Evolutionary conservation across 2,329 filamentous ascomycete genomes (phyloP).

Genomic region (Cytospora mali): DNA sequence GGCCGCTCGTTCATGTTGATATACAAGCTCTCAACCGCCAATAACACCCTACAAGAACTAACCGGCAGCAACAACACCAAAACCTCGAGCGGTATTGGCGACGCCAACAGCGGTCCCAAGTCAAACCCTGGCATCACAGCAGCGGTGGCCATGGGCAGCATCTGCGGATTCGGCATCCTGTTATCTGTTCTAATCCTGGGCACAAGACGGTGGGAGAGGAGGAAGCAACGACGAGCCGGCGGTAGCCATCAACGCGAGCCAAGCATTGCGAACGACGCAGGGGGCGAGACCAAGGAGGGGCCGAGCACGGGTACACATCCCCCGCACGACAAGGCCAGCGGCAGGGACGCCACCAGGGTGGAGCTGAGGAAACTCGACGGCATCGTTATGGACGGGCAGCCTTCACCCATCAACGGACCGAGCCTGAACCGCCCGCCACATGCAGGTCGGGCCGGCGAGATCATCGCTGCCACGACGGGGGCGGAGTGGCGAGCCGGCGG

Average conservation of each 20-base stretch:
- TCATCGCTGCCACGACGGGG: constrained; percentile 16
- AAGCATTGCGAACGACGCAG: not conserved
- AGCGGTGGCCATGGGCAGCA: constrained; percentile 17
- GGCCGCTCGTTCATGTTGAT: constrained; percentile 11
- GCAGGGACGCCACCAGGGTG: not conserved
- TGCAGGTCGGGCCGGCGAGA: not conserved
- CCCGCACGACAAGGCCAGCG: constrained; percentile 1
- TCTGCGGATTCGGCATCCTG: constrained; percentile 10
- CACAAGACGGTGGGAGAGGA: constrained; percentile 1
- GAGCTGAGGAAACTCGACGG: constrained; percentile 5
- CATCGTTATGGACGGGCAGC: constrained; percentile 14
- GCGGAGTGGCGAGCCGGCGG: constrained; percentile 10
- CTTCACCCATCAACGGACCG: not conserved
- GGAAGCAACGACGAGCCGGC: not conserved
- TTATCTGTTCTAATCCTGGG: constrained; percentile 4
- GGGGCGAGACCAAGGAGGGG: not conserved
- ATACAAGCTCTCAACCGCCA: constrained; percentile 2
- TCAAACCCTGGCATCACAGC: not conserved
- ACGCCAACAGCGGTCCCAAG: not conserved
- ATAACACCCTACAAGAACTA: not conserved
- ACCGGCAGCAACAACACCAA: not conserved
- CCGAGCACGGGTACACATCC: not conserved
- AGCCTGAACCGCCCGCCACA: not conserved
- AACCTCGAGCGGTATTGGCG: not conserved
- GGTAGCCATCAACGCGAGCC: not conserved